A percentile compares a stretch with the other conserved stretches of the same genome.
Evolutionary conservation across 495 filamentous ascomycete genomes (phyloP).

Genomic region (Aspergillus diversus): DNA sequence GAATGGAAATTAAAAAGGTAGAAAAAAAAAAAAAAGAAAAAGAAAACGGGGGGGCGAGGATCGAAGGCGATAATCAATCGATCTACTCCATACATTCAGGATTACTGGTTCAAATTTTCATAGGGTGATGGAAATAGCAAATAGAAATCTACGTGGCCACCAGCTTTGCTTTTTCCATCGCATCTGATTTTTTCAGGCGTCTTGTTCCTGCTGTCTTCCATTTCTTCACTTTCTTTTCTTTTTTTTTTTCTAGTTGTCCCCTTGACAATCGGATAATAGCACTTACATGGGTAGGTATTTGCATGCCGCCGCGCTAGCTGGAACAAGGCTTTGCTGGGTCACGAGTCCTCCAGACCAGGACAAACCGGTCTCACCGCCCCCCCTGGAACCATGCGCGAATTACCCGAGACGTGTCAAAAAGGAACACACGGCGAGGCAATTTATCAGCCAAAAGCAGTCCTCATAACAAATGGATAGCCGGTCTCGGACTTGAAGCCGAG

Average conservation of each 20-base stretch:
- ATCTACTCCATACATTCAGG: slow-evolving; percentile 11
- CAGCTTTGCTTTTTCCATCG: slow-evolving; percentile 10
- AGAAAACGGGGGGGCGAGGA: slow-evolving; percentile 9
- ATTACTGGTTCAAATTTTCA: slow-evolving; percentile 12
- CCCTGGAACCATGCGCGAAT: slow-evolving; percentile 7
- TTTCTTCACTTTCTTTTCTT: slow-evolving; percentile 10
- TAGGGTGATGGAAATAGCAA: slow-evolving; percentile 19
- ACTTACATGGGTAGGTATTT: slow-evolving; percentile 9
- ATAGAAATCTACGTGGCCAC: slow-evolving; percentile 14
- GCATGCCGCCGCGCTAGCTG: background rate
- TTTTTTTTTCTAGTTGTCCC: slow-evolving; percentile 19
- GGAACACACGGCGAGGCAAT: too few species aligned
- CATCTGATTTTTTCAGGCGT: slow-evolving; percentile 5
- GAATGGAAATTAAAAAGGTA: slow-evolving; percentile 23
- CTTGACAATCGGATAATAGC: slow-evolving; percentile 21
- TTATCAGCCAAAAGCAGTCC: background rate
- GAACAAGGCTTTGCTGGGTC: slow-evolving; percentile 2
- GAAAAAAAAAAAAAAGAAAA: slow-evolving; percentile 18
- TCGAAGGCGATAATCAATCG: slow-evolving; percentile 15
- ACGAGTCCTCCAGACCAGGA: slow-evolving; percentile 6
- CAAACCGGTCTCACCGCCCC: slow-evolving; percentile 21
- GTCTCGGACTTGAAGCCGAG: slow-evolving; percentile 20
- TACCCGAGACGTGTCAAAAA: background rate
- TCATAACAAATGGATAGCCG: slow-evolving; percentile 18
- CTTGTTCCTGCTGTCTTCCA: background rate